Base-by-base conservation (phyloP, 306 rosid genomes). In the Citrullus colocynthis region DNA sequence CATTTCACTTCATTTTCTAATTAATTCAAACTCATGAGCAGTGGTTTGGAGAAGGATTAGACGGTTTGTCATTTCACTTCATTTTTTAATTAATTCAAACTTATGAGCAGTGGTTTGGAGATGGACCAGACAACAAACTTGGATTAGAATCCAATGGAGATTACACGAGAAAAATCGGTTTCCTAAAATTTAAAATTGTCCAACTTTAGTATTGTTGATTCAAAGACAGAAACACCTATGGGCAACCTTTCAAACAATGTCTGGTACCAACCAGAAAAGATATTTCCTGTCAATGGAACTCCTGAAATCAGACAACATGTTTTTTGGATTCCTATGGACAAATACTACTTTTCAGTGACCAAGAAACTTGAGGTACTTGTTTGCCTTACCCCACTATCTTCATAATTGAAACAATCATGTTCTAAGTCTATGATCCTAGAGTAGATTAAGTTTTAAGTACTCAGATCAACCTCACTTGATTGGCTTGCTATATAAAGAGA, bases 221-320 rank as follows among this genome's bases (percentile, higher is more conserved):
- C 86, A 54, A 51, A 36, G 83, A 58, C 59, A 74, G 77, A 30
- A 5, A 82, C 60, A 9, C 20, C 79, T 44, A 72, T 32, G 7
- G 57, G 75, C 45, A 91, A 88, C 78, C 82, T 87, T 77, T 52
- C 91, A 45, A 93, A 91, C 81, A 89, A 76, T 59, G 86, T 86
- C 4, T 93, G 98, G 97, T 93, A 82, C 67, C 93, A 87, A 80
- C 84, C 91, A n/a, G 98, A 93, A 77, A 89, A 90, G 80, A 63
- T 85, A 36, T 93, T 85, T 58, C 96, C 96, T 0, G 54, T 93
- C 32, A 18, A 83, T 61, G 89, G 93, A 57, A 83, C 63, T 51
- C 97, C 96, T 76, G 96, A 91, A 84, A 80, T 78, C 52, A 63
- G 82, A 57, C 95, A 91, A 3, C 87, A 83, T 30, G 85, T 80